Base-by-base conservation (phyloP, 306 rosid genomes). In the Macrotyloma uniflorum region DNA sequence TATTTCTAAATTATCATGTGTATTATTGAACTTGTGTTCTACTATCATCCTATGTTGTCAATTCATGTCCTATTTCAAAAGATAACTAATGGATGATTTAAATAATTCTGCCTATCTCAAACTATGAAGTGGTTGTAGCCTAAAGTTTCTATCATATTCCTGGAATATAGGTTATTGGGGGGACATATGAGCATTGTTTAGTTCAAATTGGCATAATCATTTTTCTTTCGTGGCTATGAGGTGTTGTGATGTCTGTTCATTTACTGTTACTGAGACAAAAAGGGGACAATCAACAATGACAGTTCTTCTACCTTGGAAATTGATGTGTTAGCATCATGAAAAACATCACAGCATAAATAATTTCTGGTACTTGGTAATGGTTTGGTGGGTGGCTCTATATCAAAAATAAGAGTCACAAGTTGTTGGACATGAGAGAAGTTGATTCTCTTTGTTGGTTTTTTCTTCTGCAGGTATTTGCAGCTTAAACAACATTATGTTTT, bases 301-400 rank as follows among this genome's bases (percentile, higher is more conserved):
- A 54, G 73, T 76, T 72, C 75, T 36, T 43, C 63, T 78, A 67
- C 88, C 23, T 70, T 70, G 83, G 82, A 74, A 88, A 79, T 81
- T 86, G 90, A 67, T 70, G 38, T 82, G 67, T 77, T 78, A 49
- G 71, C 75, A 62, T 46, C 55, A 77, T 54, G 47, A 80, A 82
- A 82, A 79, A 74, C 82, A 82, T 72, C 20, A 42, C 2, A 57
- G 51, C 20, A 72, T 18, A 54, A 33, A 54, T 49, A 47, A 75
- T 61, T 74, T 82, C 26, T 55, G 74, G 47, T 45, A 6, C 38
- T 38, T 45, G 15, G 5, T 8, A 42, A 42, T 10, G 50, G 69
- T 30, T 51, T 70, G 57, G 47, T 70, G 49, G 47, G 58, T 8
- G 38, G 75, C 14, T 32, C 70, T 69, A 62, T 72, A 42, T 70